Conservation (phyloP, 331 rosid species). For the Arachis monticola region DNA sequence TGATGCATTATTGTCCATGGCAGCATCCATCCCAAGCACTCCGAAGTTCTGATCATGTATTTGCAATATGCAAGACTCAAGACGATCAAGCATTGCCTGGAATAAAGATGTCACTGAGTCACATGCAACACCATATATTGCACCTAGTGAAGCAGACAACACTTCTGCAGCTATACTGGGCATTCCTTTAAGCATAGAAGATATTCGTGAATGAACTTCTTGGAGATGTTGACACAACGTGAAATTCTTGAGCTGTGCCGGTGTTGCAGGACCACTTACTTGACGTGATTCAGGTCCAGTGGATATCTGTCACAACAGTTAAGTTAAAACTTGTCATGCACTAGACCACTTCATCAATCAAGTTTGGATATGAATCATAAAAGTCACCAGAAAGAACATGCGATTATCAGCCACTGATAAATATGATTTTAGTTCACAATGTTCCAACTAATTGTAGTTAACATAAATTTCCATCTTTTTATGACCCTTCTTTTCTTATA, state of each 20-base stretch:
- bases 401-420: background rate
- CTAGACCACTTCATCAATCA: constrained; percentile 28
- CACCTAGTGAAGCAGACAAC: constrained; percentile 89
- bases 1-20: constrained; percentile 92
- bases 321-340: constrained; percentile 4
- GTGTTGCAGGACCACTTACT: constrained; percentile 86
- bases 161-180: constrained; percentile 88
- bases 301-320: constrained; percentile 74
- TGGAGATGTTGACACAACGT: constrained; percentile 88
- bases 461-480: constrained; percentile 5
- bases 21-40: constrained; percentile 85
- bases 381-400: background rate
- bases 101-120: constrained; percentile 87
- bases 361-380: constrained; percentile 21
- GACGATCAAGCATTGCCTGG: constrained; percentile 97
- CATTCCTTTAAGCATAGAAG: constrained; percentile 68
- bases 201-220: constrained; percentile 79
- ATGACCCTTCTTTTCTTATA: constrained; percentile 1
- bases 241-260: constrained; percentile 93
- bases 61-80: constrained; percentile 92
- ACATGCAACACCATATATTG: constrained; percentile 89
- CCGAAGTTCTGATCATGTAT: constrained; percentile 91
- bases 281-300: constrained; percentile 98
- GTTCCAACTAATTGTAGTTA: background rate
- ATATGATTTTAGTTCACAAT: constrained; percentile 4